These are phyloP conservation scores for Paramecium sexaurelia DNA, from an alignment of 73 alveolate genomes.

Conservation along the genomic window DNA sequence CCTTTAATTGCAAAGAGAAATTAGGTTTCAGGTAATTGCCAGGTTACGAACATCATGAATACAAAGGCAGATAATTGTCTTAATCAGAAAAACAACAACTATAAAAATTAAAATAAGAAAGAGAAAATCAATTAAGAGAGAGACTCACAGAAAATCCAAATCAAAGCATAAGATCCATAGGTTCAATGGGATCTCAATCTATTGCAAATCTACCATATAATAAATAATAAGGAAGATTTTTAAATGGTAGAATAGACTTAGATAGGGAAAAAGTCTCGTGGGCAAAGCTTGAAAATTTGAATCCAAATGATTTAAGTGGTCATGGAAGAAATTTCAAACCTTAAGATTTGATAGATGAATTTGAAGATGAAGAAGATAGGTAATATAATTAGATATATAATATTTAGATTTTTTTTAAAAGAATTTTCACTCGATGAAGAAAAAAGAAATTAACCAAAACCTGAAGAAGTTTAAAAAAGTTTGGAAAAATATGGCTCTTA, in stretches of 20 bases:
- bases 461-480: conserved; percentile 24
- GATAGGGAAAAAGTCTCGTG: conserved; percentile 55
- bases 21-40: conserved; percentile 35
- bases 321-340: conserved; percentile 53
- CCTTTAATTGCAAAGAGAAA: conserved; percentile 52
- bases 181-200: neutral
- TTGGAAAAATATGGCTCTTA: conserved; percentile 45
- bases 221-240: conserved; percentile 6
- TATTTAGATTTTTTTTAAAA: conserved; percentile 28
- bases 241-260: conserved; percentile 55
- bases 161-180: conserved; percentile 41
- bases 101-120: neutral
- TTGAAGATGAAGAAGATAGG: conserved; percentile 58
- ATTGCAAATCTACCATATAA: neutral
- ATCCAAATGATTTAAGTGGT: conserved; percentile 55
- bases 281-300: conserved; percentile 53
- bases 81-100: neutral
- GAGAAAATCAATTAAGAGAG: conserved; percentile 22
- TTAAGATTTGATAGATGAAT: conserved; percentile 48
- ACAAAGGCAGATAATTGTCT: neutral
- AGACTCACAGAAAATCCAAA: conserved; percentile 3
- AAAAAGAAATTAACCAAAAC: neutral
- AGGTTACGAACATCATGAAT: conserved; percentile 43
- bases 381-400: neutral
- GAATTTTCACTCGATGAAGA: conserved; percentile 50